Evolutionary conservation across 352 stramenopile genomes (phyloP), one percentile per base, ranked within the genome.

Genomic region (Pythium coloratum): DNA sequence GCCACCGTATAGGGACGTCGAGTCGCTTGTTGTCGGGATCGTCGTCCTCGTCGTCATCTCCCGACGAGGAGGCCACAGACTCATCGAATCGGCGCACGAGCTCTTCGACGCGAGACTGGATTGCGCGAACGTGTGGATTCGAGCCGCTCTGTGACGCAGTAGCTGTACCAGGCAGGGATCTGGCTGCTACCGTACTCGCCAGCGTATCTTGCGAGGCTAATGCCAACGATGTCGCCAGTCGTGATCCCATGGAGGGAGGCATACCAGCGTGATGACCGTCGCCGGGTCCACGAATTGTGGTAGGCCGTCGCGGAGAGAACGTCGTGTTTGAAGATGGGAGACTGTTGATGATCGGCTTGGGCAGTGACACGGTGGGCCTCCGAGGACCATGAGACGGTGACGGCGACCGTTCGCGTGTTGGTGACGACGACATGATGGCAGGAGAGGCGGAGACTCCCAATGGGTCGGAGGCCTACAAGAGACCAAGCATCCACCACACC

Each of bases 61-160:
- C 38, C 7, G 65, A n/a, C 42, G 57, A 54, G 62, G 66, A 24
- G 1, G 56, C 66, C 54, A 72, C 62, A 6, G 54, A 75, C 53
- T 89, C 84, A 53, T 92, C 79, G 58, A 84, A 92, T 5, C 73
- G 76, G 12, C 84, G 81, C 53, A 92, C 75, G 20, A 92, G 70
- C n/a, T 90, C 84, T 6, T 76, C 78, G 34, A 92, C 84, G 30
- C 84, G 77, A 14, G 76, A 83, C 69, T 89, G 84, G 66, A 92
- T 92, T 28, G 81, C 84, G 1, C 73, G 76, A 30, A 90, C 77
- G 58, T 90, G 74, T 0, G 81, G 75, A 33, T 86, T 87, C 2
- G 46, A 53, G 1, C 60, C 61, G 20, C 58, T 60, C 14, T 54
- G 53, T 10, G 42, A 24, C 18, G 18, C 26, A 0, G 13, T 33